Percentiles rank a stretch among this genome's conserved stretches.
phyloP scores from a whole-genome alignment of 208 protist genomes.

The Vickermania spadyakhi region DNA sequence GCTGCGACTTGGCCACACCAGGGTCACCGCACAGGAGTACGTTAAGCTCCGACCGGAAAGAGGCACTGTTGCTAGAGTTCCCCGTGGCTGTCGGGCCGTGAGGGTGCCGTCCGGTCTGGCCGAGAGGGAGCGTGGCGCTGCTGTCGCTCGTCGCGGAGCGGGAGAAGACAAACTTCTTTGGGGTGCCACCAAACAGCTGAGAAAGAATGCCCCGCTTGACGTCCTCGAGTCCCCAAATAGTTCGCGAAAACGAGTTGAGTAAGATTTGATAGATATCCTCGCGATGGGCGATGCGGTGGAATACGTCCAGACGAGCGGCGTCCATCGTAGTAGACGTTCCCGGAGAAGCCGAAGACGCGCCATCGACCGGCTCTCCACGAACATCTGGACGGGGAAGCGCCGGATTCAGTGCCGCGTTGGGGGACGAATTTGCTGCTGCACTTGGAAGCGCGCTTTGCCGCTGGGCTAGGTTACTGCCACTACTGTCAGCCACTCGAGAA shows the following conservation, averaged over 20 bases:
- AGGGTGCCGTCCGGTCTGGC: neutral
- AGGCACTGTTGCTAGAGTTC: conserved; percentile 25
- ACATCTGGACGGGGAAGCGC: neutral
- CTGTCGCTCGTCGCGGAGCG: conserved; percentile 5
- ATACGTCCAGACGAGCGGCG: conserved; percentile 53
- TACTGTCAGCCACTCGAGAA: conserved; percentile 15
- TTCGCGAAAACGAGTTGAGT: conserved; percentile 92
- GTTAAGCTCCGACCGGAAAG: conserved; percentile 96
- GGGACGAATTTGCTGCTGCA: neutral
- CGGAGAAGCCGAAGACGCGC: neutral
- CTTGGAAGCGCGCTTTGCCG: neutral
- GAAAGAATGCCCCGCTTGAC: conserved; percentile 98
- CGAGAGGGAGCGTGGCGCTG: neutral
- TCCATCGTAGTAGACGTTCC: conserved; percentile 21
- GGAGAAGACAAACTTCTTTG: conserved; percentile 86
- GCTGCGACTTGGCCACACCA: conserved; percentile 98
- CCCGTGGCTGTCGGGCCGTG: conserved; percentile 1
- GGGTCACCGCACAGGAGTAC: conserved; percentile 99
- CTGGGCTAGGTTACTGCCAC: neutral
- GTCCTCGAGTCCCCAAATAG: conserved; percentile 97
- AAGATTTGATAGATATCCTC: conserved; percentile 96
- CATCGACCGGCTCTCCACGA: conserved; percentile 3
- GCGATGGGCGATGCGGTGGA: conserved; percentile 65
- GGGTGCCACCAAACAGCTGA: conserved; percentile 97
- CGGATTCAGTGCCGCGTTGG: neutral